phyloP scores from a whole-genome alignment of 306 rosid genomes.

The Abrus precatorius region DNA sequence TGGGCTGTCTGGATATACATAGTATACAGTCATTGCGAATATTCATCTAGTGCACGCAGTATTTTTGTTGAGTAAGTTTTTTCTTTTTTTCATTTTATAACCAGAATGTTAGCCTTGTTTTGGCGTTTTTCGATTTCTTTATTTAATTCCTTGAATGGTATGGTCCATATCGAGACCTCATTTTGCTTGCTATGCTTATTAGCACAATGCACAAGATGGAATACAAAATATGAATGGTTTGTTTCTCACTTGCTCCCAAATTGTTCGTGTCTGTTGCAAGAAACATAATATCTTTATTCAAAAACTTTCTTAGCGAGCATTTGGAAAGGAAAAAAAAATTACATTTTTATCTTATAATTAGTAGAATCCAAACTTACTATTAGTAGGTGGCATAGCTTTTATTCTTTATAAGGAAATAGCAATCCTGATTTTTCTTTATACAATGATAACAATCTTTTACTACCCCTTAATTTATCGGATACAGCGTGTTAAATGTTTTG shows the following conservation, averaged over 20 bases:
- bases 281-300: not conserved
- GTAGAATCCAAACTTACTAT: not conserved
- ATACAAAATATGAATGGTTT: not conserved
- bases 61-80: not conserved
- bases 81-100: not conserved
- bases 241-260: not conserved
- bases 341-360: not conserved
- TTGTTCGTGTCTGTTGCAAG: not conserved
- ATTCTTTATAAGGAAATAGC: not conserved
- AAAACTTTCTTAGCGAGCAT: not conserved
- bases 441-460: not conserved
- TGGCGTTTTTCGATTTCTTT: not conserved
- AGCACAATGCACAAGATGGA: not conserved
- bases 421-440: not conserved
- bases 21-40: not conserved
- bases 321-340: not conserved
- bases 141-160: not conserved
- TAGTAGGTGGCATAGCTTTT: not conserved
- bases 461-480: too few species aligned
- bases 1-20: not conserved
- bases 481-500: not conserved
- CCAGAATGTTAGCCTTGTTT: conserved; percentile 2
- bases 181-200: not conserved
- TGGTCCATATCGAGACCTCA: not conserved
- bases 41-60: not conserved